A percentile compares a stretch with the other conserved stretches of the same genome.
phyloP scores from a whole-genome alignment of 257 asterid species.

The Rhazya stricta region DNA sequence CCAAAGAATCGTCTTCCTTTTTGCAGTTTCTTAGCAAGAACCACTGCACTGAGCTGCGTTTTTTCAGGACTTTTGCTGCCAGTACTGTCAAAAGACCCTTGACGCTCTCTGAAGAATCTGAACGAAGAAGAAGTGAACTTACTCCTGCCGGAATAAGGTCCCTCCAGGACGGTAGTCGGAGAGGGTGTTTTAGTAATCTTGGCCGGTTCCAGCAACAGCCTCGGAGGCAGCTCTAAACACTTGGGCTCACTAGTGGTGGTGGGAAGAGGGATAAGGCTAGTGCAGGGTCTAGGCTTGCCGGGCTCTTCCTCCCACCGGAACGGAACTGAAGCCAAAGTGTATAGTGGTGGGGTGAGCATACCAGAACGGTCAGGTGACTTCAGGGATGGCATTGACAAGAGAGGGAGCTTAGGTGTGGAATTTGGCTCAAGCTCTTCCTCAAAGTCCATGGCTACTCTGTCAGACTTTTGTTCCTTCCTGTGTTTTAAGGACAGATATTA shows the following conservation, averaged over 20 bases:
- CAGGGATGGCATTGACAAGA: constrained; percentile 17
- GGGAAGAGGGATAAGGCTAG: constrained; percentile 25
- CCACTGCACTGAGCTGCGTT: constrained; percentile 24
- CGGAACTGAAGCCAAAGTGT: constrained; percentile 53
- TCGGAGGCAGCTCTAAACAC: constrained; percentile 61
- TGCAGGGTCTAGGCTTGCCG: constrained; percentile 65
- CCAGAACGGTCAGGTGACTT: constrained; percentile 51
- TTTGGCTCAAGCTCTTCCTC: constrained; percentile 12
- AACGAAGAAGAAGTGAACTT: constrained; percentile 47
- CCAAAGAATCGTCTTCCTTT: constrained; percentile 22
- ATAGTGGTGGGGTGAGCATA: constrained; percentile 50
- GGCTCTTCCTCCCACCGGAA: constrained; percentile 83
- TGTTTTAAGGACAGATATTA: background rate
- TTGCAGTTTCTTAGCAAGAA: constrained; percentile 24
- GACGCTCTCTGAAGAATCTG: constrained; percentile 36
- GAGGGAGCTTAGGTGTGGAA: constrained; percentile 41
- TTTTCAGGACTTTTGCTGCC: constrained; percentile 20
- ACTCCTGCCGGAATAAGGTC: constrained; percentile 42
- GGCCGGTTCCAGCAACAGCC: constrained; percentile 23
- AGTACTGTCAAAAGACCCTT: constrained; percentile 36
- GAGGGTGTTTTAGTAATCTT: constrained; percentile 42
- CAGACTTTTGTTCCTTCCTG: background rate
- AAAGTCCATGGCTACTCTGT: constrained; percentile 26
- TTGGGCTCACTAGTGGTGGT: constrained; percentile 21
- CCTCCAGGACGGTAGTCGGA: constrained; percentile 58